Base-by-base conservation (phyloP, 345 rosid species). In the Kernera saxatilis region DNA sequence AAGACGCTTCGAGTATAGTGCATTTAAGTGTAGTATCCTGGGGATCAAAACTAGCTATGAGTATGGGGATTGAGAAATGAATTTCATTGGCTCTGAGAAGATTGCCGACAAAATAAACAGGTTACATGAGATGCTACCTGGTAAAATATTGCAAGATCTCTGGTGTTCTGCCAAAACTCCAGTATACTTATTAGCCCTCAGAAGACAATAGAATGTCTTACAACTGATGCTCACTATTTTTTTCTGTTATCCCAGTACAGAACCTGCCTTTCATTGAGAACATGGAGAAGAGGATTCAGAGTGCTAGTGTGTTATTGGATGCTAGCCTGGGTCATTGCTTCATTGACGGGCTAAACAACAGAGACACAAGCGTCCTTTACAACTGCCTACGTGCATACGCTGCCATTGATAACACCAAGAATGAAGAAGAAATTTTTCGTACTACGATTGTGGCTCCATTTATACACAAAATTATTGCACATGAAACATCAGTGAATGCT, bases 281-380 rank as follows among this genome's bases (percentile, higher is more conserved):
- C 83, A 88, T 95, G 89, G 97, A 95, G 82, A 95, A 92, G 90
- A 92, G 96, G 79, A 88, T 88, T 79, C 91, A 83, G 78, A 87
- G 87, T 79, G 96, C 98, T 46, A 88, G 94, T 81, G 75, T 78
- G 68, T 77, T 90, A 43, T 77, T 95, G 62, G 93, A 92, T 88
- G 96, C 97, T 62, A 90, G 97, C 80, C 87, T 95, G 72, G 97
- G 97, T 25, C 93, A 88, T 76, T 95, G 99, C 86, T 95, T 95
- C 70, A 78, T 85, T 60, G 93, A 90, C 79, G 99, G 99, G 36
- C 79, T 95, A 66, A 92, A 89, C 71, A 87, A 90, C 64, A 83
- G 75, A 23, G 97, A 95, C 79, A 93, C 83, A 72, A 87, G 80
- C 78, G 98, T 88, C 74, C 87, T 95, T 73, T 95, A 89, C 84